Evolutionary conservation across 2,329 filamentous ascomycete genomes (phyloP).

Genomic region (Trichoderma arundinaceum): DNA sequence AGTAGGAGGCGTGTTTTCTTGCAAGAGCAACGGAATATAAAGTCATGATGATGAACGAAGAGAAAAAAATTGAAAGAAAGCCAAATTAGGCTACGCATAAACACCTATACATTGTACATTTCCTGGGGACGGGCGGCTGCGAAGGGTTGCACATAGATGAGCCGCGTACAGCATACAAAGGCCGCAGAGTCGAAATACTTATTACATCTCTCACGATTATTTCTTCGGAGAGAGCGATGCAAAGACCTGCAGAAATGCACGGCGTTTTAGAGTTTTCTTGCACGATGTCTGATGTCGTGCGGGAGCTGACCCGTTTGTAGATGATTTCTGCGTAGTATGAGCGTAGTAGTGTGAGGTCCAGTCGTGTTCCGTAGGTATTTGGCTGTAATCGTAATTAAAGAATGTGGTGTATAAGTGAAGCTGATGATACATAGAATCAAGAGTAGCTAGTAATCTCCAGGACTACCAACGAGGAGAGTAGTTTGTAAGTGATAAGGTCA

Average conservation of each 20-base stretch:
- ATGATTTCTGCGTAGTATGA: not conserved
- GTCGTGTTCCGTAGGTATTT: too few species aligned
- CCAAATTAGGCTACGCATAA: not conserved
- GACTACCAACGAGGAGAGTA: too few species aligned
- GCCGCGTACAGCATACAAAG: not conserved
- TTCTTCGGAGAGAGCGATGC: slow-evolving; percentile 12
- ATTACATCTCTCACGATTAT: slow-evolving; percentile 10
- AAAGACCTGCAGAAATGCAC: slow-evolving; percentile 24
- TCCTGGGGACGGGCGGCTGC: not conserved
- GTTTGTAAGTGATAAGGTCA: too few species aligned
- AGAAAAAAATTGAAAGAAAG: not conserved
- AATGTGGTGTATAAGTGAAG: too few species aligned
- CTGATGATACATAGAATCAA: too few species aligned
- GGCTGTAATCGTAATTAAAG: too few species aligned
- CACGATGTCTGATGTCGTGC: not conserved
- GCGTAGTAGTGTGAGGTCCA: too few species aligned
- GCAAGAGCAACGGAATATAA: slow-evolving; percentile 68
- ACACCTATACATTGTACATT: slow-evolving; percentile 12
- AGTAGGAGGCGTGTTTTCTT: slow-evolving; percentile 77
- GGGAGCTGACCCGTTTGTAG: not conserved
- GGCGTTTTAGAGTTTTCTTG: not conserved
- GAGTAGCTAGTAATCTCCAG: too few species aligned
- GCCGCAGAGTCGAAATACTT: slow-evolving; percentile 11
- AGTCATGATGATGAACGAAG: slow-evolving; percentile 2
- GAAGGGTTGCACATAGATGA: slow-evolving; percentile 12